Evolutionary conservation across 441 rosid genomes (phyloP), one percentile per base, ranked within the genome.

Genomic region (Euphorbia corollata): DNA sequence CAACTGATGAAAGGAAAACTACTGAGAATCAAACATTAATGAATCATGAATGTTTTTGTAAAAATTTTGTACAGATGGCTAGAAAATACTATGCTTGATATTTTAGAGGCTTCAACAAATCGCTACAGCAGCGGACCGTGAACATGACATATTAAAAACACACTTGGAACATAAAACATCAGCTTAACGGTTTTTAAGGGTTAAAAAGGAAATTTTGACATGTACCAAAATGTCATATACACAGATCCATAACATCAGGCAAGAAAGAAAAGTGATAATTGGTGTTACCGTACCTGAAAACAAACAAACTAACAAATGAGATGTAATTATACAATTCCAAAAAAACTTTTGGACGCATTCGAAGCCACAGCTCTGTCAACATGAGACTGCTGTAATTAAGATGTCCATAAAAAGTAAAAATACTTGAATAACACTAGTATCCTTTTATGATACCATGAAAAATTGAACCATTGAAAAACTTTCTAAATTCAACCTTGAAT

Each of bases 291-390:
- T 43, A 63, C 55, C 38, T 47, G 2, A 43, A 8, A 12, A 9
- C 16, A 6, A 1, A 45, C 15, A 6, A 64, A 41, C 45, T 61
- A 61, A 4, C 34, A 43, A 62, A 47, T 12, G 34, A 54, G 54
- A 55, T 18, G 60, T 18, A 53, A 69, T 18, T 61, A 56, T 59
- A 38, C 58, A n/a, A 55, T 56, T 72, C 65, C 67, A n/a, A 34
- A 61, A 16, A 56, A 32, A 43, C 19, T 8, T 65, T 45, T 16
- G 50, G 36, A 56, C 11, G 45, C 54, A 65, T 19, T 34, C 50
- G 59, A 65, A 65, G 27, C 64, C 48, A 56, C 18, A 51, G 36
- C 41, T 63, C 15, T 38, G 47, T 22, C 66, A 53, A 59, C 56
- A 30, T 47, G 18, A 38, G 47, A 23, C 22, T 36, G 32, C 68